A percentile compares a stretch with the other conserved stretches of the same genome.
phyloP scores from a whole-genome alignment of 768 basidiomycete species.

The Hygrocybe coccinea region DNA sequence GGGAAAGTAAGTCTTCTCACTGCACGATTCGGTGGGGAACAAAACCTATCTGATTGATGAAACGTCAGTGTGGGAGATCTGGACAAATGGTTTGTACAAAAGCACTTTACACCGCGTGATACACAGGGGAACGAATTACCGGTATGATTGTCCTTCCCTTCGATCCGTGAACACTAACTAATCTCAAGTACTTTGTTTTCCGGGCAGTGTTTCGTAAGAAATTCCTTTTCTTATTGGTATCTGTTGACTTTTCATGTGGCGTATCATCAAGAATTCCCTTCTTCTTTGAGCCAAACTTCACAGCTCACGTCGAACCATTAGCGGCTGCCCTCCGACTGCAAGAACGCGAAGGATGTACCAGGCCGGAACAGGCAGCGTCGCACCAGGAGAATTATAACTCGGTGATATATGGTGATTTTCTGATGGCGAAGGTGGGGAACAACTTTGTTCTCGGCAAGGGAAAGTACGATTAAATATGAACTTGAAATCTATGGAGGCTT shows the following conservation, averaged over 20 bases:
- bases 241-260: conserved; percentile 1
- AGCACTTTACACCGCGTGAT: conserved; percentile 86
- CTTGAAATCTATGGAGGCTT: too few species aligned
- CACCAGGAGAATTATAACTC: conserved; percentile 35
- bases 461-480: conserved; percentile 28
- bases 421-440: conserved; percentile 62
- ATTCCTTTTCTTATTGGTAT: background rate
- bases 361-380: conserved; percentile 16
- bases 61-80: conserved; percentile 80
- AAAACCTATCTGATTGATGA: background rate
- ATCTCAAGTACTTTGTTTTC: background rate
- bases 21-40: too few species aligned
- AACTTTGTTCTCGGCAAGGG: conserved; percentile 58
- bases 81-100: conserved; percentile 82
- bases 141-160: conserved; percentile 36
- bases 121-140: conserved; percentile 68
- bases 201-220: conserved; percentile 65
- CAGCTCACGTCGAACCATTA: conserved; percentile 63
- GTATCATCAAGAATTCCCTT: conserved; percentile 64
- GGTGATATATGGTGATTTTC: conserved; percentile 74
- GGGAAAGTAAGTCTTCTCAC: conserved; percentile 62
- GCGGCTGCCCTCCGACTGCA: conserved; percentile 51
- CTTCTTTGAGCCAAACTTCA: conserved; percentile 90
- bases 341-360: conserved; percentile 14
- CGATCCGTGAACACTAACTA: background rate